Evolutionary conservation across 2,329 filamentous ascomycete species (phyloP).

Genomic region (Hypoxylon sp.): DNA sequence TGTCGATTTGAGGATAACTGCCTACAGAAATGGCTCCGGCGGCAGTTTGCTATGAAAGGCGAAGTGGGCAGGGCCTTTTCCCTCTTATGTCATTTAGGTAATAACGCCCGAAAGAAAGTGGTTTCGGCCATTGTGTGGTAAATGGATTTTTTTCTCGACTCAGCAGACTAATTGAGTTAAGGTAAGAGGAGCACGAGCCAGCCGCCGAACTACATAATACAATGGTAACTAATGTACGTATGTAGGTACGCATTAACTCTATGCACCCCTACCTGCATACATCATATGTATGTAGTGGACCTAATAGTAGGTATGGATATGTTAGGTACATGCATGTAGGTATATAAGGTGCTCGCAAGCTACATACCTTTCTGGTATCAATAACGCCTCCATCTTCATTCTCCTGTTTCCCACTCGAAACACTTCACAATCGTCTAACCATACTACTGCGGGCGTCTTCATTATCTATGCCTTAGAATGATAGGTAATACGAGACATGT

Average conservation of each 20-base stretch:
- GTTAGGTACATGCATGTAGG: neutral
- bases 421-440: neutral
- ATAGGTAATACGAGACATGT: neutral
- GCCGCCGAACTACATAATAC: conserved; percentile 7
- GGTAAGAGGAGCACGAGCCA: conserved; percentile 25
- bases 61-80: conserved; percentile 32
- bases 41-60: conserved; percentile 22
- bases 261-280: conserved; percentile 3
- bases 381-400: neutral
- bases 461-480: neutral
- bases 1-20: conserved; percentile 21
- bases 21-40: conserved; percentile 17
- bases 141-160: conserved; percentile 6
- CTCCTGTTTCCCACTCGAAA: neutral
- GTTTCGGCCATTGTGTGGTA: no score
- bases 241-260: conserved; percentile 8
- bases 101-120: conserved; percentile 28
- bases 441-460: neutral
- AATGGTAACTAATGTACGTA: conserved; percentile 11
- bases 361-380: neutral
- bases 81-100: conserved; percentile 34
- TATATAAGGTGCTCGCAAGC: conserved; percentile 2
- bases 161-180: conserved; percentile 24
- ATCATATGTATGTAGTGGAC: neutral
- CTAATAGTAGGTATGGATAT: no score